phyloP scores from a whole-genome alignment of 805 yeast genomes.

The Cyberlindnera xishuangbannaensis region DNA sequence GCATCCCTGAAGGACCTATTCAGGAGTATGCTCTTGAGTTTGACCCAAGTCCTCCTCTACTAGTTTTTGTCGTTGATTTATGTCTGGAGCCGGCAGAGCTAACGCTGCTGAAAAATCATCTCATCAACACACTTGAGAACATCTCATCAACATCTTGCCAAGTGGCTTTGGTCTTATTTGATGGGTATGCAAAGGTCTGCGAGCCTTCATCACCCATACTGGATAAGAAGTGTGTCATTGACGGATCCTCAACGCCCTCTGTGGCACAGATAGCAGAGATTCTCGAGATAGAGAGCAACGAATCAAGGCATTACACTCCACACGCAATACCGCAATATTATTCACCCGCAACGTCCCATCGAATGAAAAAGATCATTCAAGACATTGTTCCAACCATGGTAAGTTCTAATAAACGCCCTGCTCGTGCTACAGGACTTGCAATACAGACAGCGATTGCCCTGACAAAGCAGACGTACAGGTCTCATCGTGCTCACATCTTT shows the following conservation, averaged over 20 bases:
- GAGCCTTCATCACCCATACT: constrained; percentile 31
- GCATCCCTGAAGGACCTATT: background rate
- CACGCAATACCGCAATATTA: constrained; percentile 3
- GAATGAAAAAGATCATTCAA: constrained; percentile 2
- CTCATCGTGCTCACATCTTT: constrained; percentile 78
- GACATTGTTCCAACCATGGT: constrained; percentile 1
- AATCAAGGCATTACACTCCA: background rate
- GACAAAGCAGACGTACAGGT: constrained; percentile 65
- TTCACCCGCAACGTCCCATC: background rate
- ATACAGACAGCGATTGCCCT: constrained; percentile 70
- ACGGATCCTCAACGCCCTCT: constrained; percentile 36
- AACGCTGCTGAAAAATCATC: constrained; percentile 65
- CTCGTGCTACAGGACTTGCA: constrained; percentile 88
- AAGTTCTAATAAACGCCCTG: constrained; percentile 39
- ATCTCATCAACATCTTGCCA: constrained; percentile 75
- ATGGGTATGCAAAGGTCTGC: constrained; percentile 81
- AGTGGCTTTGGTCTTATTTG: constrained; percentile 77
- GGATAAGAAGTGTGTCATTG: constrained; percentile 2
- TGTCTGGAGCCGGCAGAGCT: constrained; percentile 83
- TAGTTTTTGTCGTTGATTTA: constrained; percentile 75
- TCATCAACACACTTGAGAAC: constrained; percentile 56
- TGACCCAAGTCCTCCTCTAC: constrained; percentile 58
- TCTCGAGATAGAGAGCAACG: background rate
- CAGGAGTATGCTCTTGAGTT: constrained; percentile 23
- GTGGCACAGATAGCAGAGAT: background rate